Evolutionary conservation across 2,329 filamentous ascomycete genomes (phyloP).

Genomic region (Aspergillus sp.): DNA sequence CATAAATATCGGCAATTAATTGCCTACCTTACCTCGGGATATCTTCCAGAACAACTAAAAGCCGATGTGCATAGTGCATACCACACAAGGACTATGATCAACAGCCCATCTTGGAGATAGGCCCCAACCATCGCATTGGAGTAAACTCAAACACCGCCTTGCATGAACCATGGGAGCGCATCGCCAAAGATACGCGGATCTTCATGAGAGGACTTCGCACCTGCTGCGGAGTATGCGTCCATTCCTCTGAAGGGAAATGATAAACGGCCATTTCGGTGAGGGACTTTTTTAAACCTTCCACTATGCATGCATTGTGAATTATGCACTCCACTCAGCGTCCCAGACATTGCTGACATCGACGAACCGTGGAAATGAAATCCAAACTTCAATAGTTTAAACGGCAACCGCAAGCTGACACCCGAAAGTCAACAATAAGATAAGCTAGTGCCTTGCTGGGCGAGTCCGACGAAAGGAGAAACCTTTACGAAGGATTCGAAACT

Average conservation of each 20-base stretch:
- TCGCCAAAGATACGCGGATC: too few species aligned
- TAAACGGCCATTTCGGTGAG: neutral
- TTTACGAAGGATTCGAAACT: slow-evolving; percentile 1
- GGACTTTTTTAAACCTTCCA: neutral
- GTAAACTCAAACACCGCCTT: neutral
- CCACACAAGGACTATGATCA: too few species aligned
- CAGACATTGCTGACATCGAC: neutral
- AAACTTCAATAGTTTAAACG: neutral
- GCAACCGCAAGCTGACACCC: neutral
- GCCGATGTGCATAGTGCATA: too few species aligned
- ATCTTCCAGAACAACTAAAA: too few species aligned
- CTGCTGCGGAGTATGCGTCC: neutral
- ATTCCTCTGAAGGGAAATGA: neutral
- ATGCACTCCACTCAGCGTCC: neutral
- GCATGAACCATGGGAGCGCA: neutral
- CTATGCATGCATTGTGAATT: neutral
- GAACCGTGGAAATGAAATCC: neutral
- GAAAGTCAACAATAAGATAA: neutral
- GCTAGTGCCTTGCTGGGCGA: neutral
- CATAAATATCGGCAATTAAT: too few species aligned
- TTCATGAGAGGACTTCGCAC: too few species aligned
- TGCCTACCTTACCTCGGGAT: too few species aligned
- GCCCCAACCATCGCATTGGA: neutral
- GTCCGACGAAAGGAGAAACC: slow-evolving; percentile 3
- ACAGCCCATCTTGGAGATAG: too few species aligned